Base-by-base conservation (phyloP, 495 filamentous ascomycete genomes). In the Penicillium desertorum region DNA sequence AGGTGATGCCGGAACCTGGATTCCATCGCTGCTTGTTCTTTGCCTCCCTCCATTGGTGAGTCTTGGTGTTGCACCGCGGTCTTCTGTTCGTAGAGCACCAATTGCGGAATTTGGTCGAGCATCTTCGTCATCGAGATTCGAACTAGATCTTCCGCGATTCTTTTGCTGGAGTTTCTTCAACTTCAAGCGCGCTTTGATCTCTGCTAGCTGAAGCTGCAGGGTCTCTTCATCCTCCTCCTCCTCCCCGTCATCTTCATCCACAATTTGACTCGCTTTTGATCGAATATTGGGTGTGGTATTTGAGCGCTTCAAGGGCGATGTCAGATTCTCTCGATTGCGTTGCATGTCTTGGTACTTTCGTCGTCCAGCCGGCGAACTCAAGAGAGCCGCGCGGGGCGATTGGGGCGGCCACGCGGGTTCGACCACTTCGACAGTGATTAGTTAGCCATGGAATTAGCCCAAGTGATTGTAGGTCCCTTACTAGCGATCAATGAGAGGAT, bases 171-270 rank as follows among this genome's bases (percentile, higher is more conserved):
- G 72, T 65, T 88, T 90, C 70, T 97, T 97, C 61, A 98, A 76
- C 73, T 89, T 96, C 45, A 98, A 76, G 58, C 86, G 85, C 5
- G 92, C 90, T 64, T 97, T 84, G 49, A 98, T 93, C 50, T 87
- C 90, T 48, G 89, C 83, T 22, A 98, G 75, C 64, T 93, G 83
- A 59, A 98, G 76, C 58, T 92, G 79, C 30, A 97, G 70, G 2
- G 84, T 92, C 71, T 97, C 92, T 65, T 97, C 94, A 63, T 98
- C 94, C 27, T 98, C 88, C 7, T 98, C 88, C 7, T 84, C 86
- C 2, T 86, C 77, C 12, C 69, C 75, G 5, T 77, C 72, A 19
- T 63, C 67, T 14, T 76, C 71, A 30, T 70, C 66, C 36, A 73
- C 56, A 10, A 77, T 54, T 30, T 70, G 69, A 5, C 55, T 48